Evolutionary conservation across 768 basidiomycete genomes (phyloP).

Genomic region (Zangia roseola): DNA sequence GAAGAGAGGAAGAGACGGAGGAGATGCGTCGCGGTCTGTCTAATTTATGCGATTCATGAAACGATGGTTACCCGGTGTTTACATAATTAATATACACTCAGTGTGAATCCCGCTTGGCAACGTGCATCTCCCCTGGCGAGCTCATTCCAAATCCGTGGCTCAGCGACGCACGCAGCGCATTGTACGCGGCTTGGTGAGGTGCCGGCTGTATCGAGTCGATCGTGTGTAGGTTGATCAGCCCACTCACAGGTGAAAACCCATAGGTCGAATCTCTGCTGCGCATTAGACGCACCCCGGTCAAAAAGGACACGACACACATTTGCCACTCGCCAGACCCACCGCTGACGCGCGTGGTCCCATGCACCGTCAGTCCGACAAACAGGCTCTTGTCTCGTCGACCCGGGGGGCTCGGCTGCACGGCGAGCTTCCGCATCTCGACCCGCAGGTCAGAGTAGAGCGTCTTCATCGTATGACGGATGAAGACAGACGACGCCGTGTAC

Average conservation of each 20-base stretch:
- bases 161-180: slow-evolving; percentile 47
- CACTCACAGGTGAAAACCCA: slow-evolving; percentile 64
- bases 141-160: slow-evolving; percentile 22
- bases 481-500: slow-evolving; percentile 67
- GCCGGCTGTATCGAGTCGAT: slow-evolving; percentile 79
- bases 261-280: slow-evolving; percentile 64
- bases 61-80: slow-evolving; percentile 3
- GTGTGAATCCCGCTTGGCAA: slow-evolving; percentile 1
- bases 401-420: slow-evolving; percentile 22
- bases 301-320: slow-evolving; percentile 45
- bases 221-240: slow-evolving; percentile 60
- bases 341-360: slow-evolving; percentile 62
- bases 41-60: not conserved
- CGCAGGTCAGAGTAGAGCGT: slow-evolving; percentile 67
- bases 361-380: slow-evolving; percentile 51
- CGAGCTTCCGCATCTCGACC: slow-evolving; percentile 53
- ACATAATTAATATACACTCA: slow-evolving; percentile 16
- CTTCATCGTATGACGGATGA: slow-evolving; percentile 72
- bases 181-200: slow-evolving; percentile 69
- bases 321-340: slow-evolving; percentile 67
- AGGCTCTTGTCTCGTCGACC: slow-evolving; percentile 54
- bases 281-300: not conserved
- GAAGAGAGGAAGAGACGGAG: not conserved
- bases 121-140: not conserved
- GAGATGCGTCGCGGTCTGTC: not conserved